Percentiles rank a stretch among this genome's conserved stretches.
Evolutionary conservation across 1,284 basidiomycete genomes (phyloP).

Genomic region (Microbotryum scabiosae): DNA sequence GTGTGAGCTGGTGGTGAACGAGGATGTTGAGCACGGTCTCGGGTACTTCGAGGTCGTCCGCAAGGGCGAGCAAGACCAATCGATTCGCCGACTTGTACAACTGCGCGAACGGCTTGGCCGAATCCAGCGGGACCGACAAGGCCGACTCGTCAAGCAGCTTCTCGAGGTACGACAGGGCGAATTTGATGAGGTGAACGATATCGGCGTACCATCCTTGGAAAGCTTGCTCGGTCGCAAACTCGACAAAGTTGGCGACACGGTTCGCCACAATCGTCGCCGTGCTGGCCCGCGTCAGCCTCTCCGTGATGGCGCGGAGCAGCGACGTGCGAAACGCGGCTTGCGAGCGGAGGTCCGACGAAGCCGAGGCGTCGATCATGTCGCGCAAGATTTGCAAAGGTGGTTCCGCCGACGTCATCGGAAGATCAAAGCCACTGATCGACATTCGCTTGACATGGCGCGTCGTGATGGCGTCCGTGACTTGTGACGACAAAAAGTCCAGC

Average conservation of each 20-base stretch:
- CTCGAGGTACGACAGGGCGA: constrained; percentile 1
- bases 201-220: constrained; percentile 13
- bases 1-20: constrained; percentile 15
- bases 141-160: constrained; percentile 16
- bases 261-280: constrained; percentile 1
- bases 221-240: not conserved
- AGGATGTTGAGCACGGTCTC: constrained; percentile 5
- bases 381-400: constrained; percentile 9
- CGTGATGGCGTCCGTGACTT: constrained; percentile 4
- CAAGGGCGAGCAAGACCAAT: constrained; percentile 8
- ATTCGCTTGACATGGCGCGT: not conserved
- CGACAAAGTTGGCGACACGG: constrained; percentile 3
- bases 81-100: constrained; percentile 7
- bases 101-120: not conserved
- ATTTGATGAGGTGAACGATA: not conserved
- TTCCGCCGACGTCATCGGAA: constrained; percentile 1
- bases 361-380: constrained; percentile 7
- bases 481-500: constrained; percentile 7
- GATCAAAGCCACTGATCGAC: not conserved
- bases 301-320: not conserved
- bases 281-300: constrained; percentile 1
- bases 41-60: not conserved
- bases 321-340: constrained; percentile 11
- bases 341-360: not conserved
- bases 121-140: not conserved